Conservation (phyloP, 345 rosid genomes). For the Odontarrhena argentea region DNA sequence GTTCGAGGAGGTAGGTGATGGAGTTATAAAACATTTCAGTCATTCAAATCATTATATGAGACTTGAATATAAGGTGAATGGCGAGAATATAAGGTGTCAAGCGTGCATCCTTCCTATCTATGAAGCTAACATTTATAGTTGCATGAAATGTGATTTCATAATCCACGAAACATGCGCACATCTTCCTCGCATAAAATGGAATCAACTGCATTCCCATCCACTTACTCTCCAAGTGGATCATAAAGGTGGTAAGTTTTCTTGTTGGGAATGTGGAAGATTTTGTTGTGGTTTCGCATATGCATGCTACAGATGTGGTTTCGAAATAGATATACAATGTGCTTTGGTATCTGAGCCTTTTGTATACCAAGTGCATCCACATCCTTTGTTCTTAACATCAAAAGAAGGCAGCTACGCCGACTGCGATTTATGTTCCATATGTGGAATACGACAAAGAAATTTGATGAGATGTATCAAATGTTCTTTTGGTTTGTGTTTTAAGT, state of each 20-base stretch:
- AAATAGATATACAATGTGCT: not conserved
- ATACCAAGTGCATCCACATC: conserved; percentile 9
- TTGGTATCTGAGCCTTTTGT: conserved; percentile 10
- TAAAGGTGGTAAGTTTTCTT: not conserved
- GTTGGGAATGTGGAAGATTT: conserved; percentile 9
- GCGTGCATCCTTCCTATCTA: conserved; percentile 30
- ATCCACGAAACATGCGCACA: conserved; percentile 38
- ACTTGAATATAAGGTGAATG: not conserved
- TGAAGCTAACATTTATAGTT: conserved; percentile 23
- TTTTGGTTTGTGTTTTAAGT: conserved; percentile 1
- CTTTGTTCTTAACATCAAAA: not conserved
- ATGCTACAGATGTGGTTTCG: not conserved
- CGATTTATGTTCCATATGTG: not conserved
- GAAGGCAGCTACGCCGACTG: too few species aligned
- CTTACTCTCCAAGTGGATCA: not conserved
- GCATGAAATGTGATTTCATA: conserved; percentile 29
- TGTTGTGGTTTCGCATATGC: conserved; percentile 19
- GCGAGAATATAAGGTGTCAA: not conserved
- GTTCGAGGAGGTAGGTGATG: not conserved
- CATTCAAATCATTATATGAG: conserved; percentile 28
- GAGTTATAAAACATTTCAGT: conserved; percentile 16
- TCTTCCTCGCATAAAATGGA: conserved; percentile 22
- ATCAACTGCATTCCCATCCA: conserved; percentile 15
- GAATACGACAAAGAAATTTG: accelerated
- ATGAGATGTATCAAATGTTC: conserved; percentile 5